Base-by-base conservation (phyloP, 1,284 basidiomycete species). In the Ceratobasidium sp. region DNA sequence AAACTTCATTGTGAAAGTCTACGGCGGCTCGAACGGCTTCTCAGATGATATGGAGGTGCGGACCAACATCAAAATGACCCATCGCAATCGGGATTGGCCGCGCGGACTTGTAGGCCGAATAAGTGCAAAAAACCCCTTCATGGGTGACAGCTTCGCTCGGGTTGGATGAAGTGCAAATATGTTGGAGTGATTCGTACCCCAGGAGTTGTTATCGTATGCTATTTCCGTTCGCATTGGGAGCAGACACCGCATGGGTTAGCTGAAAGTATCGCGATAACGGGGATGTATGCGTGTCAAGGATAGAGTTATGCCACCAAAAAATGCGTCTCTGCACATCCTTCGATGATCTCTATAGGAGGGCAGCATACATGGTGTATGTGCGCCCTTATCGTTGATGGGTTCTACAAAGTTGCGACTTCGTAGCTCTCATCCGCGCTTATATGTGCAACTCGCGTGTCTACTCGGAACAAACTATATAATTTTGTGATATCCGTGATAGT, bases 371-470 rank as follows among this genome's bases (percentile, higher is more conserved):
- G 21, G 25, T 6, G 25, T 33, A 23, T 54, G 16, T 25, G 52
- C 21, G 29, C 33, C 25, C 33, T 30, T n/a, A 54, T 54, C 29
- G 16, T 25, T 16, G 49, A 50, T 25, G 25, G 9, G 11, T 21
- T 19, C 11, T 11, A 19, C 16, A 36, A 25, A 3, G n/a, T 7
- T 8, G 33, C 33, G 33, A 54, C 49, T 52, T 64, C 49, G 19
- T 53, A 54, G 33, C 30, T 27, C 29, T 42, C 25, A 23, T 44
- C 14, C 14, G 49, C 36, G 27, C 39, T 23, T 7, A 36, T n/a
- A 53, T 64, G 39, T 64, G 60, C 49, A 64, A 64, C 33, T 8
- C 16, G 42, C 14, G 16, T 6, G 6, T 16, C 19, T 46, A 4
- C 42, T 46, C 42, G 42, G 1, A 16, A 44, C 27, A 44, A n/a